Evolutionary conservation across 495 filamentous ascomycete genomes (phyloP).

Genomic region (Penicillium angulare): DNA sequence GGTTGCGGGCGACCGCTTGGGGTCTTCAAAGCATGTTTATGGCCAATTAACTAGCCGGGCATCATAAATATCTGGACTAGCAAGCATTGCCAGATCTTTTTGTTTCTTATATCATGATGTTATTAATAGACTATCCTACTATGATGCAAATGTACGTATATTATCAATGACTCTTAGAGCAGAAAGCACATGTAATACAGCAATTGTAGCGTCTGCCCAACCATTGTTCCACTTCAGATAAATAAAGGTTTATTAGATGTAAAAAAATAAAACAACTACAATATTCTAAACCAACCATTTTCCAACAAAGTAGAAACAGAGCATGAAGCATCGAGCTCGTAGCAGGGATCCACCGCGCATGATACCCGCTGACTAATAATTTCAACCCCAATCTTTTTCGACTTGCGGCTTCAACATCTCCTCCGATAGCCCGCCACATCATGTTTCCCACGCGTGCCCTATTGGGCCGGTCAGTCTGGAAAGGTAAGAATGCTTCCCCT

Average conservation of each 20-base stretch:
- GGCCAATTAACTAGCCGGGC: background rate
- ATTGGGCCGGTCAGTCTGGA: slow-evolving; percentile 69
- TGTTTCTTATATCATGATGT: background rate
- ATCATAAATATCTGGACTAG: background rate
- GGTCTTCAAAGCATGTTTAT: background rate
- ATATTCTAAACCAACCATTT: too few species aligned
- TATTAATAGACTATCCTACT: background rate
- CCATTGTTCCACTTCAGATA: too few species aligned
- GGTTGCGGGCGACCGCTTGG: slow-evolving; percentile 33
- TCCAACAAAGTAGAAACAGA: too few species aligned
- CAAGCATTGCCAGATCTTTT: background rate
- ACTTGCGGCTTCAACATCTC: slow-evolving; percentile 13
- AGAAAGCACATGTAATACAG: too few species aligned
- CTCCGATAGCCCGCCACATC: slow-evolving; percentile 14
- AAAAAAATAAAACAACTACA: too few species aligned
- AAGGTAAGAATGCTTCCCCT: slow-evolving; percentile 50
- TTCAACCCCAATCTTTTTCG: slow-evolving; percentile 11
- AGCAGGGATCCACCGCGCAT: background rate
- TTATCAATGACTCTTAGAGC: too few species aligned
- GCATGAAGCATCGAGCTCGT: too few species aligned
- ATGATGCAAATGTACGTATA: too few species aligned
- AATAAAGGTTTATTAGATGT: too few species aligned
- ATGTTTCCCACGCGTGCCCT: slow-evolving; percentile 65
- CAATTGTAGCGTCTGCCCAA: too few species aligned
- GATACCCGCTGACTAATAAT: background rate